Percentiles rank a stretch among this genome's conserved stretches.
These are phyloP conservation scores for Dovyalis caffra DNA, from an alignment of 345 rosid species.

Conservation along the genomic window DNA sequence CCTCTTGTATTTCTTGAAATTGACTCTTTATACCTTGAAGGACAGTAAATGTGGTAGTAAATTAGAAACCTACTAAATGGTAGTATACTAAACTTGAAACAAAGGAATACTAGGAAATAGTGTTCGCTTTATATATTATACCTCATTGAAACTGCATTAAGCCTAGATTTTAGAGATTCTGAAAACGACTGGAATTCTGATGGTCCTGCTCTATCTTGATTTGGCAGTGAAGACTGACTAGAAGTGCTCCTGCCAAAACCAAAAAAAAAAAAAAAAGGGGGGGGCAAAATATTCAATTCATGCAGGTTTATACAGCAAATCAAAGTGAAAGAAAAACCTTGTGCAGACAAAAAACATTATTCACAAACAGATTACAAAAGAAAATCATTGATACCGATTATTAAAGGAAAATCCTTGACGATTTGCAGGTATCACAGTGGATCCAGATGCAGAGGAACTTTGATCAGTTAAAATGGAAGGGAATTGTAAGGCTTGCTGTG, in stretches of 20 bases:
- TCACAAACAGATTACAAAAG: background rate
- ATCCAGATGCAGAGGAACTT: conserved; percentile 36
- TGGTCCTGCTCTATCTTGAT: conserved; percentile 81
- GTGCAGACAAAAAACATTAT: background rate
- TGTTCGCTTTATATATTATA: conserved; percentile 11
- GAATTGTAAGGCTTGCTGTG: conserved; percentile 24
- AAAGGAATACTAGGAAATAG: background rate
- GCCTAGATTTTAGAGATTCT: conserved; percentile 68
- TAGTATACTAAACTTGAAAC: background rate
- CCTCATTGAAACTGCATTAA: conserved; percentile 84
- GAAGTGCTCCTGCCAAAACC: conserved; percentile 18
- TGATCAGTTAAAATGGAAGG: conserved; percentile 29
- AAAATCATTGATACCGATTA: conserved; percentile 37
- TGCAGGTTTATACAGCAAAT: background rate
- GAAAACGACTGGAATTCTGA: conserved; percentile 87
- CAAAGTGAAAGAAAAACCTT: background rate
- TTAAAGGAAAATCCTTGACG: conserved; percentile 38
- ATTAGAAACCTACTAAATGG: background rate
- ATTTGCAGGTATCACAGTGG: conserved; percentile 26
- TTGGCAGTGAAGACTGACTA: conserved; percentile 29
- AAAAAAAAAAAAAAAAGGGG: conserved; percentile 4
- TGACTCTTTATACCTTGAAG: conserved; percentile 27
- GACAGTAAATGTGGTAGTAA: background rate
- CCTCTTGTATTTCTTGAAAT: conserved; percentile 34
- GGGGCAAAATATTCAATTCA: background rate